Percentiles rank a stretch among this genome's conserved stretches.
Conservation (phyloP, 148 eudicot species). For the Vaccinium macrocarpon region DNA sequence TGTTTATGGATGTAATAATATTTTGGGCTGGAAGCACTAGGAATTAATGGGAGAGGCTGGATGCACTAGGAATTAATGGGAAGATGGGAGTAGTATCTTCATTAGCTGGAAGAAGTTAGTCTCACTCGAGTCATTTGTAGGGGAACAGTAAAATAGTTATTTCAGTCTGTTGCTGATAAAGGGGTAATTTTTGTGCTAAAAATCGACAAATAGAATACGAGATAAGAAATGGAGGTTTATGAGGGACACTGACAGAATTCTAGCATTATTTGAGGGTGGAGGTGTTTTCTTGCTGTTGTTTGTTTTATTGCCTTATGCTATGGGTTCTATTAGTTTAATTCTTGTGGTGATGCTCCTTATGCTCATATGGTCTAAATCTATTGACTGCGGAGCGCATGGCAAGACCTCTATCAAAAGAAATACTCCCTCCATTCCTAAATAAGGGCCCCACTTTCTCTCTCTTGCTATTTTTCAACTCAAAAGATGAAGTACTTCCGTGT, state of each 20-base stretch:
- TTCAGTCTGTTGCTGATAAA: not conserved
- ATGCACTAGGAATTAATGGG: conserved; percentile 10
- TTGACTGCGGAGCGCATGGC: not conserved
- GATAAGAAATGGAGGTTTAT: not conserved
- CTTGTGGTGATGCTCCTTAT: not conserved
- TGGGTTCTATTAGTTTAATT: not conserved
- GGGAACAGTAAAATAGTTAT: not conserved
- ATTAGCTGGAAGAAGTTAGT: conserved; percentile 21
- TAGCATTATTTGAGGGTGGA: not conserved
- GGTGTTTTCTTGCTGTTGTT: not conserved
- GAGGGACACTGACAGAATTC: not conserved
- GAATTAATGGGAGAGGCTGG: conserved; percentile 8
- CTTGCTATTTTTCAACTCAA: too few relatives aligned
- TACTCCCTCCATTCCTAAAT: too few relatives aligned
- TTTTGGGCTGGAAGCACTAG: not conserved
- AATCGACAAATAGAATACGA: not conserved
- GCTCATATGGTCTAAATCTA: not conserved
- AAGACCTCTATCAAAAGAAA: not conserved
- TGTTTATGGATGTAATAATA: not conserved
- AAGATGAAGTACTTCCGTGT: too few relatives aligned
- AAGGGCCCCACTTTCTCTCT: too few relatives aligned
- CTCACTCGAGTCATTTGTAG: conserved; percentile 22
- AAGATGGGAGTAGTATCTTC: conserved; percentile 16
- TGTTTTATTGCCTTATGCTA: not conserved
- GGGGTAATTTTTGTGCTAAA: not conserved